Conservation (phyloP, 805 yeast species). For the Teunomyces barrocoloradensis region DNA sequence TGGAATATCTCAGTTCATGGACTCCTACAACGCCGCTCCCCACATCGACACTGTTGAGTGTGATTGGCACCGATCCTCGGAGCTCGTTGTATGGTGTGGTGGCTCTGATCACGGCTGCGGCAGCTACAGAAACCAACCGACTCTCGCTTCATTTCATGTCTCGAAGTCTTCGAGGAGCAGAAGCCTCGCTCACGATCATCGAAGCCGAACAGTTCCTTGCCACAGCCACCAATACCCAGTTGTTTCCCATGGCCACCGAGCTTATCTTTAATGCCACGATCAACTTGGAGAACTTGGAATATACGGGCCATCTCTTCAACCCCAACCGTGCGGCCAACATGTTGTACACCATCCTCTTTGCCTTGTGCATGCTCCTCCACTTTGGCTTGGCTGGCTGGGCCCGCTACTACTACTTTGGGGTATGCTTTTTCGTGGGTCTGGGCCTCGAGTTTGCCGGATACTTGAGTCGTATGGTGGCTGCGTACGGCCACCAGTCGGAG, state of each 20-base stretch:
- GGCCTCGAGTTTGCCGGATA: slow-evolving; percentile 69
- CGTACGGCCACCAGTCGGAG: slow-evolving; percentile 26
- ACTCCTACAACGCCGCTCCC: slow-evolving; percentile 12
- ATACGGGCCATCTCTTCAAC: slow-evolving; percentile 25
- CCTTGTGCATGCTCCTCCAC: slow-evolving; percentile 19
- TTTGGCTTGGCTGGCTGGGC: slow-evolving; percentile 36
- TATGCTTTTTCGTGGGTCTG: slow-evolving; percentile 54
- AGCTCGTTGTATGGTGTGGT: slow-evolving; percentile 11
- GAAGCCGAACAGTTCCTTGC: slow-evolving; percentile 18
- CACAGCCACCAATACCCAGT: slow-evolving; percentile 18
- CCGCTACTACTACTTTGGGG: slow-evolving; percentile 65
- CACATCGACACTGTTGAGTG: slow-evolving; percentile 16
- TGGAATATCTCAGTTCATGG: slow-evolving; percentile 1
- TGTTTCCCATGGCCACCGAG: slow-evolving; percentile 17
- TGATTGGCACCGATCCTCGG: slow-evolving; percentile 13
- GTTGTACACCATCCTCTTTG: slow-evolving; percentile 56
- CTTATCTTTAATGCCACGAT: slow-evolving; percentile 19
- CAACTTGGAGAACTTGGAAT: slow-evolving; percentile 14
- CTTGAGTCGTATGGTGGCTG: slow-evolving; percentile 53
- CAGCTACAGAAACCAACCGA: slow-evolving; percentile 9
- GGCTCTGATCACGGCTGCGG: slow-evolving; percentile 12
- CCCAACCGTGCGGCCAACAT: slow-evolving; percentile 56
- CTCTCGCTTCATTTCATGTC: slow-evolving; percentile 15
- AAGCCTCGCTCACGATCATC: slow-evolving; percentile 20
- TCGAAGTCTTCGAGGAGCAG: slow-evolving; percentile 16